A percentile compares a stretch with the other conserved stretches of the same genome.
phyloP scores from a whole-genome alignment of 2,329 filamentous ascomycete genomes.

The Talaromyces pinophilus region DNA sequence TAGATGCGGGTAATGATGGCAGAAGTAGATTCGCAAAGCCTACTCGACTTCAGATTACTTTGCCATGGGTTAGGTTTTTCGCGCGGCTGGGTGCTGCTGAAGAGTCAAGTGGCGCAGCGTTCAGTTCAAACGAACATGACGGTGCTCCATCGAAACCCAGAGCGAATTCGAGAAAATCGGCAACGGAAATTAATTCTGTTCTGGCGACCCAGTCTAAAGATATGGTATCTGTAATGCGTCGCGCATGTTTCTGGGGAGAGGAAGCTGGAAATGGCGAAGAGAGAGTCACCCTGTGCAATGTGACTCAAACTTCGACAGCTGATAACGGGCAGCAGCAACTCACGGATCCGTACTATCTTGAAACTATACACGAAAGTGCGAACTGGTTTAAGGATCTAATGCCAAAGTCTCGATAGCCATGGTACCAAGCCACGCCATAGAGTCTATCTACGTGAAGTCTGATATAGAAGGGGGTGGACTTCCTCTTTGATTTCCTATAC shows the following conservation, averaged over 20 bases:
- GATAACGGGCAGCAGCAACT: constrained; percentile 5
- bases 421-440: background rate
- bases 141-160: background rate
- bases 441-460: background rate
- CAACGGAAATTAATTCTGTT: constrained; percentile 27
- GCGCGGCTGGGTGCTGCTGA: constrained; percentile 13
- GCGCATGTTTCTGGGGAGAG: constrained; percentile 47
- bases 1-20: constrained; percentile 36
- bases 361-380: constrained; percentile 18
- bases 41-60: constrained; percentile 31
- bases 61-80: constrained; percentile 39
- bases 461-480: background rate
- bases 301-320: background rate
- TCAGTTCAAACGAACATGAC: background rate
- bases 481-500: no score
- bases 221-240: constrained; percentile 45
- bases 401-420: constrained; percentile 2
- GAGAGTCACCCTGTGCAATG: constrained; percentile 30
- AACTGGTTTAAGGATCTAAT: constrained; percentile 19
- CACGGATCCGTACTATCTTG: constrained; percentile 16
- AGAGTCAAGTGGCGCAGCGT: background rate
- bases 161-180: background rate
- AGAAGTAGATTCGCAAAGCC: constrained; percentile 25
- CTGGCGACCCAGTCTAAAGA: constrained; percentile 42
- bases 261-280: constrained; percentile 43